Evolutionary conservation across 1,284 basidiomycete genomes (phyloP).

Genomic region (Trametes polyzona): DNA sequence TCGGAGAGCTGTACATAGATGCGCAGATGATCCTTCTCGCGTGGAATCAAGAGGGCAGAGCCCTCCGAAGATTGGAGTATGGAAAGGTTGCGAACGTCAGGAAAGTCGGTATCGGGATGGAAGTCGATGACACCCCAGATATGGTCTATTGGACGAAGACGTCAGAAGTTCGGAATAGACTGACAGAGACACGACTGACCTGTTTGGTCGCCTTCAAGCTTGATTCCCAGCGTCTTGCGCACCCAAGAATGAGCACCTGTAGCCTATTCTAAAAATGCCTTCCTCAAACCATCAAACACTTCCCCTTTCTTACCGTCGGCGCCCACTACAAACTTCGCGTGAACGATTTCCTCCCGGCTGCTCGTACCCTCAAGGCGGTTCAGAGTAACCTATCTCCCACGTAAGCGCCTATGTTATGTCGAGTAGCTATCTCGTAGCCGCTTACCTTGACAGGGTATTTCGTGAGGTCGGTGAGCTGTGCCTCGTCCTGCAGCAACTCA

Average conservation of each 20-base stretch:
- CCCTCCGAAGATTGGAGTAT: conserved; percentile 62
- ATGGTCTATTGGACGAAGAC: conserved; percentile 47
- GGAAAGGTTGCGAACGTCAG: conserved; percentile 75
- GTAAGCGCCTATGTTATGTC: background rate
- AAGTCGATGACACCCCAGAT: conserved; percentile 84
- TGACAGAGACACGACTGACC: conserved; percentile 32
- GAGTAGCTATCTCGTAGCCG: background rate
- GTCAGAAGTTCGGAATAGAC: background rate
- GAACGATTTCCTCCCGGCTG: conserved; percentile 46
- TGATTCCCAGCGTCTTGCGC: conserved; percentile 64
- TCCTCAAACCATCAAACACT: too few relatives aligned
- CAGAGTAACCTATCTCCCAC: conserved; percentile 40
- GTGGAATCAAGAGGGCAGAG: conserved; percentile 74
- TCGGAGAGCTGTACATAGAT: conserved; percentile 77
- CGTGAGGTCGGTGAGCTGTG: conserved; percentile 43
- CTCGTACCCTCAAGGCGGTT: conserved; percentile 33
- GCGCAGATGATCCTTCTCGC: conserved; percentile 72
- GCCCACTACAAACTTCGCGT: conserved; percentile 59
- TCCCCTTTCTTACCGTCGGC: conserved; percentile 51
- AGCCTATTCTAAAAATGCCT: too few relatives aligned
- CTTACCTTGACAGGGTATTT: conserved; percentile 62
- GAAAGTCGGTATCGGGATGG: conserved; percentile 74
- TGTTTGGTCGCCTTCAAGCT: conserved; percentile 82
- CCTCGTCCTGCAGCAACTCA: conserved; percentile 49
- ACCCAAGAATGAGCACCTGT: conserved; percentile 84